Evolutionary conservation across 306 rosid genomes (phyloP).

Genomic region (Cucumis sativus): Cucumber_9930_V3 NC_026659.2:27816001-27816500

Average conservation of each 20-base stretch:
- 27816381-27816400: conserved; percentile 81
- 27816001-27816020: background rate
- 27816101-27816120: conserved; percentile 17
- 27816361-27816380: conserved; percentile 91
- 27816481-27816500: conserved; percentile 86
- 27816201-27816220: background rate
- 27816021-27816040: background rate
- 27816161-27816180: conserved; percentile 61
- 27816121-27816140: conserved; percentile 76
- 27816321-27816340: conserved; percentile 65
- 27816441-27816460: conserved; percentile 61
- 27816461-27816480: conserved; percentile 94
- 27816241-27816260: background rate
- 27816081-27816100: background rate
- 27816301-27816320: conserved; percentile 85
- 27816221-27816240: background rate
- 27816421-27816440: conserved; percentile 27
- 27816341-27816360: conserved; percentile 90
- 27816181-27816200: conserved; percentile 46
- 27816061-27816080: background rate
- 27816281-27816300: background rate
- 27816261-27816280: background rate
- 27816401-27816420: conserved; percentile 48
- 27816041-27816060: background rate
- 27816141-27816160: conserved; percentile 49